Percentiles rank a stretch among this genome's conserved stretches.
Conservation (phyloP, 2,329 filamentous ascomycete genomes). For the Nemania sp. region DNA sequence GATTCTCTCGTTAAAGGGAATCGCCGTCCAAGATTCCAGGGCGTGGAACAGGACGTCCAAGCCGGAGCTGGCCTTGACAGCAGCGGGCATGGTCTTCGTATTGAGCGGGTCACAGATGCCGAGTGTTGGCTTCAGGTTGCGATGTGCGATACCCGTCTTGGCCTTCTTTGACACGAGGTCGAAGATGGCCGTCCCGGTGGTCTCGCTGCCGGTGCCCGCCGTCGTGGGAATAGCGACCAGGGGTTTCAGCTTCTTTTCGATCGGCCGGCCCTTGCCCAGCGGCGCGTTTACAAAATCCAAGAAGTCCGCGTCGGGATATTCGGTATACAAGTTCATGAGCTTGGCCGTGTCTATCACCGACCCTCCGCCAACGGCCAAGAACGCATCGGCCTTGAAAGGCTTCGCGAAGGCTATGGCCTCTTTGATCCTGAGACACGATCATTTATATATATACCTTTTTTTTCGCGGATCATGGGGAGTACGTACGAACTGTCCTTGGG, state of each 20-base stretch:
- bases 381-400: slow-evolving; percentile 80
- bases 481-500: slow-evolving; percentile 90
- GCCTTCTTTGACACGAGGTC: slow-evolving; percentile 87
- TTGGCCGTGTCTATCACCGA: slow-evolving; percentile 99
- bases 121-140: slow-evolving; percentile 92
- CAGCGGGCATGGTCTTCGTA: slow-evolving; percentile 92
- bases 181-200: slow-evolving; percentile 97
- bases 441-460: slow-evolving; percentile 7
- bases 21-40: slow-evolving; percentile 96
- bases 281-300: slow-evolving; percentile 98
- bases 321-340: slow-evolving; percentile 95
- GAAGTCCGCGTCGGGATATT: slow-evolving; percentile 90
- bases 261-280: slow-evolving; percentile 79
- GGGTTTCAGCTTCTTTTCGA: slow-evolving; percentile 71
- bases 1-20: slow-evolving; percentile 84
- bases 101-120: slow-evolving; percentile 87
- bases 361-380: slow-evolving; percentile 88
- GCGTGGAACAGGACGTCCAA: slow-evolving; percentile 95
- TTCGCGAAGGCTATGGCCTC: slow-evolving; percentile 89
- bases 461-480: not conserved
- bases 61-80: slow-evolving; percentile 89
- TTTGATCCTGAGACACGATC: slow-evolving; percentile 63
- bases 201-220: slow-evolving; percentile 88
- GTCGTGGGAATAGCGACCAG: slow-evolving; percentile 85
- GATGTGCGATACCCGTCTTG: slow-evolving; percentile 95